phyloP scores from a whole-genome alignment of 2,329 filamentous ascomycete genomes.

The Trichoderma cornu-damae region DNA sequence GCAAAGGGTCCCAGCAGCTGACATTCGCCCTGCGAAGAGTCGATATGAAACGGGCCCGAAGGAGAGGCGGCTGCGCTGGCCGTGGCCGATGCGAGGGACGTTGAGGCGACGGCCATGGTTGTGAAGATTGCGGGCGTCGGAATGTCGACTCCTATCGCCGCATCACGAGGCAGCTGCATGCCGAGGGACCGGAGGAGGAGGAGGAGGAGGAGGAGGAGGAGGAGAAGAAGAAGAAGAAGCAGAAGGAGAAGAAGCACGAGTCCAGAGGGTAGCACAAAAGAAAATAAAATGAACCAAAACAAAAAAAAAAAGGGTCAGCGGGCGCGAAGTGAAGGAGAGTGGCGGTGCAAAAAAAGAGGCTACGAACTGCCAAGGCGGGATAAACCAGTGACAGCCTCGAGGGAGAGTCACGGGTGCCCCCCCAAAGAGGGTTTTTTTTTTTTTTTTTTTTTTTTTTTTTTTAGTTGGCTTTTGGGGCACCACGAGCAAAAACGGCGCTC shows the following conservation, averaged over 20 bases:
- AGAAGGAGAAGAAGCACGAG: too few relatives aligned
- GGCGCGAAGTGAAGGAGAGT: too few relatives aligned
- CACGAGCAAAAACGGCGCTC: not conserved
- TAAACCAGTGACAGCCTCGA: not conserved
- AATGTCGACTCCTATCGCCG: constrained; percentile 20
- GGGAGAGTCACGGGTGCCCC: constrained; percentile 6
- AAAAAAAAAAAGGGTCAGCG: not conserved
- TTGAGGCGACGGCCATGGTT: constrained; percentile 17
- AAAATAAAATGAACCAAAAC: not conserved
- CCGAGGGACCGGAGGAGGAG: not conserved
- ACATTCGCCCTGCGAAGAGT: constrained; percentile 67
- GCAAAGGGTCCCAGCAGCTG: constrained; percentile 85
- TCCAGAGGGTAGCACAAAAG: too few relatives aligned
- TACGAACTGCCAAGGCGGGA: not conserved
- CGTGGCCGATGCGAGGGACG: constrained; percentile 19
- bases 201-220: too few relatives aligned
- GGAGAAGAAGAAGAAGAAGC: not conserved
- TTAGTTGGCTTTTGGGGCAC: not conserved
- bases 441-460: too few relatives aligned
- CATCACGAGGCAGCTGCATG: constrained; percentile 15
- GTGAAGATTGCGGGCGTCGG: constrained; percentile 16
- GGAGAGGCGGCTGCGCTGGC: constrained; percentile 26
- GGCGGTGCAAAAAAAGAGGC: not conserved
- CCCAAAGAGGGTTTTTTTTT: too few relatives aligned
- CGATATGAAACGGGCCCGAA: constrained; percentile 25